Base-by-base conservation (phyloP, 768 basidiomycete species). In the Collybiopsis luxurians region DNA sequence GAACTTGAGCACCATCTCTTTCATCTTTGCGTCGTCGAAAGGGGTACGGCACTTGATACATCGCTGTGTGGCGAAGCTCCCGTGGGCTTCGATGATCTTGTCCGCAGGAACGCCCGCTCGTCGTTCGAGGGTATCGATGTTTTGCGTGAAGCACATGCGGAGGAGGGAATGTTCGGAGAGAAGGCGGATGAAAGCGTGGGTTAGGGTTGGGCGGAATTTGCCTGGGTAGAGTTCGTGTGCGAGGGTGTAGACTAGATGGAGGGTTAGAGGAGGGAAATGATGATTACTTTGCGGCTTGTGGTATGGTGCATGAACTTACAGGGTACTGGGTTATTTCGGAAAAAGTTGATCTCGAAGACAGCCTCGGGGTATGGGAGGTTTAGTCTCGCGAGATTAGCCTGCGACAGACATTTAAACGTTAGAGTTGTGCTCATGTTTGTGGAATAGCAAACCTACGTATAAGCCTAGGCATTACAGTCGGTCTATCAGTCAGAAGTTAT, bases 151-250 rank as follows among this genome's bases (percentile, higher is more conserved):
- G 73, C 89, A 91, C 40, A 79, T 86, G 59, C 84, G 81, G 1
- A 99, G 82, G 15, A 89, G 75, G 1, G 69, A 67, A 61, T 90
- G 86, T 34, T 83, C 73, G n/a, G 84, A 75, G 26, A 99, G 79
- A 19, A 98, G 80, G 31, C 81, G 83, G 65, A 97, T 83, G 72
- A 98, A 98, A 24, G 93, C 90, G 65, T 99, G 96, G 0, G 95
- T 86, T 1, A 82, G 69, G 0, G 96, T 97, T 1, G 97, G 95
- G 15, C 91, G 82, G 74, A 86, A 92, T 64, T 85, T 86, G 39
- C 92, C 94, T 3, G 97, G 96, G 67, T 93, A 94, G 4, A 98
- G 82, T 64, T 97, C 97, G 54, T 90, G 86, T 0, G 96, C 97
- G 36, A 99, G 85, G 0, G 87, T 89, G 70, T 95, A 98, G 69